A percentile compares a stretch with the other conserved stretches of the same genome.
Conservation (phyloP, 176 grass and related monocot genomes). For the Poa annua region DNA sequence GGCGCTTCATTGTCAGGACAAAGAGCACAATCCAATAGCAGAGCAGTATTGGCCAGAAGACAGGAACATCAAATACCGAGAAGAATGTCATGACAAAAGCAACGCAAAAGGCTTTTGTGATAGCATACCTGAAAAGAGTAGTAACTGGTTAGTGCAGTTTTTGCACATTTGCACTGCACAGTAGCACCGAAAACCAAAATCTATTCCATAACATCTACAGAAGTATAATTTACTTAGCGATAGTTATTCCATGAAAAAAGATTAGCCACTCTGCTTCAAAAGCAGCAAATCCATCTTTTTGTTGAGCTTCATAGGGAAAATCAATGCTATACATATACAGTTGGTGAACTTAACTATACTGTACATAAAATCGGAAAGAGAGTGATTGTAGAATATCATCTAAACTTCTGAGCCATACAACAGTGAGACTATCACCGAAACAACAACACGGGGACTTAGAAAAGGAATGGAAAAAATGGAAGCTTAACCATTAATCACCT, state of each 20-base stretch:
- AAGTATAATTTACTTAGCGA: background rate
- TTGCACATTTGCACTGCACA: background rate
- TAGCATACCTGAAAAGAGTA: constrained; percentile 70
- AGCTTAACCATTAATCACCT: background rate
- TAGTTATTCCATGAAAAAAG: background rate
- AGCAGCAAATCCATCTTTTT: background rate
- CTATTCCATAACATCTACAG: background rate
- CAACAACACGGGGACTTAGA: background rate
- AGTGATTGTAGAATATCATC: constrained; percentile 1
- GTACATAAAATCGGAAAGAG: background rate
- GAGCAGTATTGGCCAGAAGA: constrained; percentile 91
- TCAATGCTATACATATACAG: background rate
- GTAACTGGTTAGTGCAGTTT: background rate
- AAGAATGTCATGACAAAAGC: constrained; percentile 95
- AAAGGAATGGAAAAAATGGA: background rate
- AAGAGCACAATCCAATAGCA: constrained; percentile 89
- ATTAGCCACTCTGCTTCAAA: background rate
- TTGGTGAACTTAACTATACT: background rate
- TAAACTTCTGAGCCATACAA: constrained; percentile 29
- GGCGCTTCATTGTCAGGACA: constrained; percentile 84
- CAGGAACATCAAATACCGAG: constrained; percentile 85
- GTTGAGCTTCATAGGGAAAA: background rate
- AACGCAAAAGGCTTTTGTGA: constrained; percentile 79
- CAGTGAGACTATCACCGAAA: background rate
- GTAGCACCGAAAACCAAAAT: background rate